Evolutionary conservation across 768 basidiomycete species (phyloP), one percentile per base, ranked within the genome.

Genomic region (Terana coerulea): DNA sequence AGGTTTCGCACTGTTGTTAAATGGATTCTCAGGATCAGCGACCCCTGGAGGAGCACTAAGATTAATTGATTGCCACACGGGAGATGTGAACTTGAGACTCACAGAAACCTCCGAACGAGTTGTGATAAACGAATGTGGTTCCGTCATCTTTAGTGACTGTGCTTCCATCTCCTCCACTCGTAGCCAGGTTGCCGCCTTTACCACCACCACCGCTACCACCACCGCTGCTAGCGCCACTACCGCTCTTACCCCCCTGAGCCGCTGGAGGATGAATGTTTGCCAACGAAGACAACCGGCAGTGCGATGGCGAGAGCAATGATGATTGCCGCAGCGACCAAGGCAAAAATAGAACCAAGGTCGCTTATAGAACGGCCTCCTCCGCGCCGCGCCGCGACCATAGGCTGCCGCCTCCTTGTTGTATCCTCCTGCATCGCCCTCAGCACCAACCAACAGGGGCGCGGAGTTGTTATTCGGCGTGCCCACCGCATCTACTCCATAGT

Each of bases 31-130:
- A 12, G 84, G 82, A 66, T 90, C 80, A 68, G 66, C 70, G 17
- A 78, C 75, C 85, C 83, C 84, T 85, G 51, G n/a, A 53, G 42
- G 19, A 42, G 8, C n/a, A n/a, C n/a, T 40, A 22, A 24, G 7
- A 26, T 34, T 10, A 6, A 9, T 31, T 22, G 34, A 34, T 31
- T 28, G 30, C 15, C 17, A 52, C 51, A 21, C 14, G 17, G 25
- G 28, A 17, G 42, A 52, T 3, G 29, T 19, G 22, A 52, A 21
- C 26, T 17, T 11, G 31, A 22, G 49, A 62, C 82, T 77, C 64
- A 84, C 85, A 88, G 61, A 76, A 80, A 34, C 87, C 87, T 29
- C 83, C 90, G 63, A 90, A 88, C 17, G 76, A 69, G 67, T 94
- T 95, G 52, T 72, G 73, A 65, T 95, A 95, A 2, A 75, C 80